These are phyloP conservation scores for Boletellus sp. DNA, from an alignment of 1,284 basidiomycete genomes.

Conservation along the genomic window DNA sequence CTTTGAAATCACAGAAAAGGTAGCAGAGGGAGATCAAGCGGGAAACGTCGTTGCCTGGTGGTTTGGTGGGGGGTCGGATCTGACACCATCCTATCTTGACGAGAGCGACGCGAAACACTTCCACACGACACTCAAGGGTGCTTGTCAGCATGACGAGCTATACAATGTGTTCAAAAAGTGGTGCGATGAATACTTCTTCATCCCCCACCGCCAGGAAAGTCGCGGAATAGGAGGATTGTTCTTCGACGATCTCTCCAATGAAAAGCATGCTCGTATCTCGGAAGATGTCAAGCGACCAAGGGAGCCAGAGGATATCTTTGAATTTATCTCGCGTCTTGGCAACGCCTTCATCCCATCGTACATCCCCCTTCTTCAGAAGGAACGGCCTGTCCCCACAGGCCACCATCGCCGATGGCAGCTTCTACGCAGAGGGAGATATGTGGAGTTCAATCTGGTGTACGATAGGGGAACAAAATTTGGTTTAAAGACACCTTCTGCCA, in stretches of 20 bases:
- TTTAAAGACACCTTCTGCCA: conserved; percentile 83
- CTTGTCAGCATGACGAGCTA: conserved; percentile 74
- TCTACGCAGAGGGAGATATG: conserved; percentile 83
- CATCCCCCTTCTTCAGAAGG: conserved; percentile 72
- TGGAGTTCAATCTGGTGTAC: conserved; percentile 92
- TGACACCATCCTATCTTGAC: conserved; percentile 93
- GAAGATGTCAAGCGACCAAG: conserved; percentile 49
- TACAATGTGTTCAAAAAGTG: conserved; percentile 88
- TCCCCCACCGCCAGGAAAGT: conserved; percentile 87
- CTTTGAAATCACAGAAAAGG: conserved; percentile 80
- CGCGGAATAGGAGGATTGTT: conserved; percentile 95
- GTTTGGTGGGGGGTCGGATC: conserved; percentile 97
- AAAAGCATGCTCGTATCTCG: conserved; percentile 53
- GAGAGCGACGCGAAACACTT: conserved; percentile 87
- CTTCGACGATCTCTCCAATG: conserved; percentile 84
- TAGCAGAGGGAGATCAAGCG: conserved; percentile 30
- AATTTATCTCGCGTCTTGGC: conserved; percentile 67
- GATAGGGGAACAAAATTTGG: conserved; percentile 89
- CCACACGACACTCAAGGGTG: conserved; percentile 74
- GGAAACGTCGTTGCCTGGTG: conserved; percentile 82
- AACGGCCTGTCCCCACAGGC: conserved; percentile 59
- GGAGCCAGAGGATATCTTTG: conserved; percentile 68
- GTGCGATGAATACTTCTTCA: conserved; percentile 97
- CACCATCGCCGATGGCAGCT: conserved; percentile 85
- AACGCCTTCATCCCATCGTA: conserved; percentile 86